These are phyloP conservation scores for Rhizopogon vesiculosus DNA, from an alignment of 768 basidiomycete genomes.

Conservation along the genomic window DNA sequence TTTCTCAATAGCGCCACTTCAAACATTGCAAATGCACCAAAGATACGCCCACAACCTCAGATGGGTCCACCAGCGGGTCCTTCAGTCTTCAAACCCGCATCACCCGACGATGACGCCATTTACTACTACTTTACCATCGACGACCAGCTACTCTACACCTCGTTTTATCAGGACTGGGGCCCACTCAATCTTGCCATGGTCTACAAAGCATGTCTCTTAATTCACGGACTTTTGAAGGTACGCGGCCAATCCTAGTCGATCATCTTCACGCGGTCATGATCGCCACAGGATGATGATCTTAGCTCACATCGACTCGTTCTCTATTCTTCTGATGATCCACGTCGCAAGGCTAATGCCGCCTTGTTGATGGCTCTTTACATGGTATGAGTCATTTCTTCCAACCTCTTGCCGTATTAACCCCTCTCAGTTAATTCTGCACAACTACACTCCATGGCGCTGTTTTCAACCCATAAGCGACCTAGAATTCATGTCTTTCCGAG, in stretches of 20 bases:
- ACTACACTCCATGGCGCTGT: constrained; percentile 89
- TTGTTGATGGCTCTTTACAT: constrained; percentile 91
- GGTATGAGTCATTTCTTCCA: constrained; percentile 43
- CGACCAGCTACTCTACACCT: constrained; percentile 86
- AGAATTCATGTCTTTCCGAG: constrained; percentile 94
- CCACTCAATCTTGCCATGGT: constrained; percentile 91
- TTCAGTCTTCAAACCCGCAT: constrained; percentile 31
- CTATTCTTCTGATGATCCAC: constrained; percentile 83
- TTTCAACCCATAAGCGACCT: constrained; percentile 90
- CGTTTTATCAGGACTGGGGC: constrained; percentile 94
- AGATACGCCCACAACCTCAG: constrained; percentile 55
- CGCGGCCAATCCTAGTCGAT: constrained; percentile 18
- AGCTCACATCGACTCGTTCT: constrained; percentile 73
- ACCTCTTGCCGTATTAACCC: constrained; percentile 14
- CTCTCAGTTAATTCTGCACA: constrained; percentile 84
- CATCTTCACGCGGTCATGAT: constrained; percentile 18
- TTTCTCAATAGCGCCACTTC: constrained; percentile 55
- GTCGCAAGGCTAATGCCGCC: constrained; percentile 89
- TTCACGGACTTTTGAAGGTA: constrained; percentile 86
- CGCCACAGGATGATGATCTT: constrained; percentile 66
- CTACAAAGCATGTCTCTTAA: constrained; percentile 87
- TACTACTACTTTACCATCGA: constrained; percentile 94
- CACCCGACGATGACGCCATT: constrained; percentile 68
- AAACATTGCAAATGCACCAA: constrained; percentile 52
- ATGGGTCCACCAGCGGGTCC: constrained; percentile 52